Evolutionary conservation across 805 yeast genomes (phyloP), one percentile per base, ranked within the genome.

Genomic region (Saturnispora quitensis): DNA sequence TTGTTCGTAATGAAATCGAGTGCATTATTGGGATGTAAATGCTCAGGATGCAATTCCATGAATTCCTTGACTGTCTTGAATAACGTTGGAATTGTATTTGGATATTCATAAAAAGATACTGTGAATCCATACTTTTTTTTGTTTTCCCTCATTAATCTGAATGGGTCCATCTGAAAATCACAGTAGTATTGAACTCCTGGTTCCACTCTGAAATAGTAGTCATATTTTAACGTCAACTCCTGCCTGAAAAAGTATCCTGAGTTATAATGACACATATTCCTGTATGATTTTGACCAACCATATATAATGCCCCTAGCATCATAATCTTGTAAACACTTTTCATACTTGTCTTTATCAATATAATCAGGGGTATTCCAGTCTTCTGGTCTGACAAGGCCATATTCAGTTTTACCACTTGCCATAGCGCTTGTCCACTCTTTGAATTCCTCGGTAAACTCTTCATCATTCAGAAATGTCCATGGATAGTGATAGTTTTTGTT

Each of bases 181-280:
- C 98, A 93, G 66, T 74, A 86, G 65, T 86, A 86, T 62, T 86
- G 82, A 47, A 90, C 89, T 56, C 83, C 89, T 0, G 99, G 99
- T 66, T 91, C 99, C 12, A 91, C 96, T 56, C 99, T 76, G 81
- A 96, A 90, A 70, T 91, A 91, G 74, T 84, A 93, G 55, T 89
- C 91, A 69, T 86, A 93, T 34, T 83, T 73, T 44, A 72, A 66
- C 59, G 90, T 68, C 44, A 89, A 64, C 52, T 81, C 80, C 62
- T 89, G 95, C 63, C 86, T 78, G 71, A 80, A 91, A 70, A 93
- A 93, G 65, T 75, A 86, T 0, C 98, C 97, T 2, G 95, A 84
- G 64, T 93, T 91, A 71, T 85, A 91, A 38, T 96, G 77, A 67
- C 98, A 93, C 98, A 93, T 93, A 67, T 91, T 90, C 63, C 97